A percentile compares a stretch with the other conserved stretches of the same genome.
Conservation (phyloP, 2,329 filamentous ascomycete genomes). For the Aspergillus felis region DNA sequence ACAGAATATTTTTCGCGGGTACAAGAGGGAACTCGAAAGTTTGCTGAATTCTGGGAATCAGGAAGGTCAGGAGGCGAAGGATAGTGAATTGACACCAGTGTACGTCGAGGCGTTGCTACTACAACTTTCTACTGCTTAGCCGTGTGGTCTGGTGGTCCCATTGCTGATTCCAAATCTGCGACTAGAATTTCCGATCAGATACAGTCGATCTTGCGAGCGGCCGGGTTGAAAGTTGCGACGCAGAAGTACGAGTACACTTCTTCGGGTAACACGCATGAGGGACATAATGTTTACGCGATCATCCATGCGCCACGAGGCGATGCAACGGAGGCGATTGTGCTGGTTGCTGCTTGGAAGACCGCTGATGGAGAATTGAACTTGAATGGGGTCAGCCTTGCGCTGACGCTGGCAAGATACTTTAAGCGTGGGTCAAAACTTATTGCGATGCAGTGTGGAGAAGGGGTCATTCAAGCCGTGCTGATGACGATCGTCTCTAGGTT, state of each 20-base stretch:
- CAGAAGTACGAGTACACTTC: conserved; percentile 85
- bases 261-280: conserved; percentile 67
- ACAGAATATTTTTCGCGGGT: conserved; percentile 89
- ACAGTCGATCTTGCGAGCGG: conserved; percentile 68
- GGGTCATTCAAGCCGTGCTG: conserved; percentile 5
- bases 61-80: conserved; percentile 5
- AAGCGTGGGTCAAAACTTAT: conserved; percentile 55
- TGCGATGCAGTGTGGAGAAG: background rate
- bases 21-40: conserved; percentile 73
- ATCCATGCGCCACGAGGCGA: conserved; percentile 91
- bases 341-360: conserved; percentile 86
- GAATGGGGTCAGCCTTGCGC: conserved; percentile 78
- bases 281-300: conserved; percentile 91
- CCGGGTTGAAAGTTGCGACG: conserved; percentile 80
- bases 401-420: conserved; percentile 91
- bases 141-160: background rate
- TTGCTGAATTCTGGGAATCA: conserved; percentile 22
- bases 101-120: conserved; percentile 16
- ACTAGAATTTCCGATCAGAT: conserved; percentile 62
- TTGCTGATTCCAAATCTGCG: conserved; percentile 14
- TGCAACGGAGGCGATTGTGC: conserved; percentile 92
- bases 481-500: conserved; percentile 49
- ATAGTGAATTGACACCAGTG: conserved; percentile 23
- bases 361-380: conserved; percentile 74
- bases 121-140: background rate